Evolutionary conservation across 2,329 filamentous ascomycete species (phyloP), one percentile per base, ranked within the genome.

Genomic region (Alternaria arbusti): DNA sequence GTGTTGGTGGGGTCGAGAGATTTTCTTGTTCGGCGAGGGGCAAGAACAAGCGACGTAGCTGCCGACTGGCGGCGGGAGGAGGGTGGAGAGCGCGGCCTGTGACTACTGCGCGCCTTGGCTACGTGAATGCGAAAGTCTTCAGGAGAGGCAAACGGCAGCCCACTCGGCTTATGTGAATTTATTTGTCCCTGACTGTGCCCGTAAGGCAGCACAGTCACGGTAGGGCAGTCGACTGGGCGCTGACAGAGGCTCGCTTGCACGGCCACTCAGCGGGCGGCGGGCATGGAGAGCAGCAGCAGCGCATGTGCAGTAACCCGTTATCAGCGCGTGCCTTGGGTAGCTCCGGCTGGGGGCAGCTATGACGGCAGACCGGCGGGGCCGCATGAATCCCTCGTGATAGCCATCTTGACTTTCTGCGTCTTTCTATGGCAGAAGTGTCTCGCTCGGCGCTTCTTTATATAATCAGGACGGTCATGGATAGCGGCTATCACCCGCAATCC

Each of bases 381-480:
- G 44, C 23, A 56, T 36, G 40, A 13, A 50, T 32, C 44, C 50
- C 66, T 65, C 63, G 65, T 68, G 61, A 65, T 68, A 36, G 36
- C 28, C 43, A 28, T 52, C 46, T 54, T 50, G 40, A 32, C 45
- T 15, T 60, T 44, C 52, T 54, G 54, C 54, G 46, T 63, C 59
- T 25, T 58, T 54, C 57, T 52, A 61, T 62, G 65, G 43, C 45
- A 30, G 22, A 50, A 13, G 55, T 12, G 55, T 11, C 36, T 49
- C 60, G 54, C 54, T 70, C 65, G 68, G 68, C 68, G 67, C 62
- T 62, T 66, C 59, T 65, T 56, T 65, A 65, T 63, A 65, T 65
- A 65, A 51, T 59, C 52, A 40, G 22, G 40, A 51, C 59, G 47
- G 61, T 47, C 66, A 59, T 64, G 55, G 50, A 54, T 44, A 20